Evolutionary conservation across 805 yeast species (phyloP).

Genomic region (Yamadazyma akitaensis): DNA sequence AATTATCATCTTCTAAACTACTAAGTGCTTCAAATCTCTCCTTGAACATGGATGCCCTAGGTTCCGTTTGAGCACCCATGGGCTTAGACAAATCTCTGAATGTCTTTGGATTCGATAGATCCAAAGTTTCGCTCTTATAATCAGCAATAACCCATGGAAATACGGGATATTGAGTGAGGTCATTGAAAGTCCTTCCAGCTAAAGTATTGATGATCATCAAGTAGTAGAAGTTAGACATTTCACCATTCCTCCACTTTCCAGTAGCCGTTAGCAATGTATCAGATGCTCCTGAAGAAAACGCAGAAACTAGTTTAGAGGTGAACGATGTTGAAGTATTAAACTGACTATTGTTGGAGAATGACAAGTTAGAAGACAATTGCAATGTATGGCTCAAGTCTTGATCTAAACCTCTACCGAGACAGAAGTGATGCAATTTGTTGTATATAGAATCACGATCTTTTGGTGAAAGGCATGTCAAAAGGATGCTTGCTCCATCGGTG

Average conservation of each 20-base stretch:
- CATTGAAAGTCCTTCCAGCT: conserved; percentile 88
- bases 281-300: conserved; percentile 32
- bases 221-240: conserved; percentile 79
- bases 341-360: conserved; percentile 43
- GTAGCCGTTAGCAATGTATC: conserved; percentile 47
- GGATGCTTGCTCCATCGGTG: conserved; percentile 64
- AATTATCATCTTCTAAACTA: conserved; percentile 51
- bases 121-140: conserved; percentile 67
- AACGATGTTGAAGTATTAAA: conserved; percentile 17
- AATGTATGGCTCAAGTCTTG: conserved; percentile 53
- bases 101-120: conserved; percentile 55
- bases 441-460: conserved; percentile 56
- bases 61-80: conserved; percentile 80
- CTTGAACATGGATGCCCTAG: conserved; percentile 58
- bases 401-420: conserved; percentile 51
- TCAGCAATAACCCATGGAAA: conserved; percentile 92
- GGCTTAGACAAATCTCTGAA: conserved; percentile 81
- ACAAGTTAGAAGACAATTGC: conserved; percentile 41
- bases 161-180: conserved; percentile 84
- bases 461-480: conserved; percentile 60
- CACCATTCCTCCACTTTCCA: conserved; percentile 70
- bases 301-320: conserved; percentile 29
- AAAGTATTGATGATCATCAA: conserved; percentile 75
- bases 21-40: conserved; percentile 72
- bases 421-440: conserved; percentile 44